These are phyloP conservation scores for Wickerhamiella musiphila DNA, from an alignment of 805 yeast species.

Conservation along the genomic window DNA sequence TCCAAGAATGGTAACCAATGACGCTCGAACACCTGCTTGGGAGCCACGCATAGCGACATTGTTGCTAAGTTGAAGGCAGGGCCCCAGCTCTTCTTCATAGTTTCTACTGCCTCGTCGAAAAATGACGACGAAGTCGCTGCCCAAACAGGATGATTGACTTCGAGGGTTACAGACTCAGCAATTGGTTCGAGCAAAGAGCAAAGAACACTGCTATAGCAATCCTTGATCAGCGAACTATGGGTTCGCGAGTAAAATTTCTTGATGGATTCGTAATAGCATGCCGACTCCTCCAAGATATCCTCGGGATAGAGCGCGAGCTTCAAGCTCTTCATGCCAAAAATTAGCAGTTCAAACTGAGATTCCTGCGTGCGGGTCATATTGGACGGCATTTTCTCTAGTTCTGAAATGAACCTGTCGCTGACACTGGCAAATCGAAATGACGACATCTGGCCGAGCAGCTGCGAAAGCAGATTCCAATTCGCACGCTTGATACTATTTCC, in stretches of 20 bases:
- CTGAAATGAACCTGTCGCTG: conserved; percentile 85
- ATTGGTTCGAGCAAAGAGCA: conserved; percentile 59
- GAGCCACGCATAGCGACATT: conserved; percentile 63
- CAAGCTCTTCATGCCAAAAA: conserved; percentile 83
- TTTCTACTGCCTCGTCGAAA: conserved; percentile 31
- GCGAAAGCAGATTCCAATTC: conserved; percentile 86
- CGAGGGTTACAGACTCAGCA: conserved; percentile 79
- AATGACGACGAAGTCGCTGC: conserved; percentile 56
- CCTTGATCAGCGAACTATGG: conserved; percentile 38
- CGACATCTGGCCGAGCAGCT: conserved; percentile 79
- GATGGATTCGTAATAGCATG: conserved; percentile 72
- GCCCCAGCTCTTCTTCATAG: conserved; percentile 43
- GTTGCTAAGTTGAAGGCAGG: conserved; percentile 49
- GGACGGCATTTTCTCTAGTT: conserved; percentile 64
- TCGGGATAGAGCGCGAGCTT: conserved; percentile 68
- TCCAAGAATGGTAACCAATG: conserved; percentile 63
- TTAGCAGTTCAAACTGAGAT: conserved; percentile 51
- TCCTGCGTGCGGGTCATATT: conserved; percentile 32
- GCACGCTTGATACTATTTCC: conserved; percentile 66
- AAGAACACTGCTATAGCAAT: conserved; percentile 75
- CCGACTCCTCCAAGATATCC: conserved; percentile 81
- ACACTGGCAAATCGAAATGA: conserved; percentile 68
- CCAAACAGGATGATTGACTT: conserved; percentile 94
- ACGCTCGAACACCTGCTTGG: conserved; percentile 51
- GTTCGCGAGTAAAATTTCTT: conserved; percentile 65